A percentile compares a stretch with the other conserved stretches of the same genome.
Evolutionary conservation across 371 early-diverging fungal genomes (phyloP).

Genomic region (Batkoa obscura): DNA sequence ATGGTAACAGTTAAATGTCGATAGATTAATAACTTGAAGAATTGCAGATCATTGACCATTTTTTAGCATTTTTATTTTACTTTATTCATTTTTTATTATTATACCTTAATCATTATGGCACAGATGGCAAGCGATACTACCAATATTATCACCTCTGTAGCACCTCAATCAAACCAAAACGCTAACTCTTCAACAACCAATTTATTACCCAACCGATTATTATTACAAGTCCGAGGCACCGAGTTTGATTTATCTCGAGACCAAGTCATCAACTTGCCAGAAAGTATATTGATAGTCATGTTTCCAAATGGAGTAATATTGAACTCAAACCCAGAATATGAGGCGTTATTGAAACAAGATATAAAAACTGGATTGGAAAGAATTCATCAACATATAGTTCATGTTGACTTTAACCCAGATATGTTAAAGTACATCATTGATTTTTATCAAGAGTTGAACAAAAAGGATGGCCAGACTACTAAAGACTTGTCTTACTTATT

Average conservation of each 20-base stretch:
- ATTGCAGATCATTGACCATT: too few relatives aligned
- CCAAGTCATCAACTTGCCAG: slow-evolving; percentile 46
- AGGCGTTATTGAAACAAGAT: too few relatives aligned
- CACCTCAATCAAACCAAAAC: background rate
- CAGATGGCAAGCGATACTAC: too few relatives aligned
- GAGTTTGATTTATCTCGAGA: slow-evolving; percentile 53
- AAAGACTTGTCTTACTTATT: slow-evolving; percentile 8
- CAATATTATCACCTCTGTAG: background rate
- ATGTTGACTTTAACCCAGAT: slow-evolving; percentile 42
- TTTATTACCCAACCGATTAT: slow-evolving; percentile 29
- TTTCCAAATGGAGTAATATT: slow-evolving; percentile 58
- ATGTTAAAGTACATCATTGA: slow-evolving; percentile 36
- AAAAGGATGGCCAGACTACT: slow-evolving; percentile 11
- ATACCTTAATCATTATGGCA: too few relatives aligned
- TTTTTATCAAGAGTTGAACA: slow-evolving; percentile 24
- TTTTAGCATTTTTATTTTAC: too few relatives aligned
- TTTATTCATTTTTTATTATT: too few relatives aligned
- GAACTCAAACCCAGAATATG: slow-evolving; percentile 15
- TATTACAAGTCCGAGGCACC: slow-evolving; percentile 49
- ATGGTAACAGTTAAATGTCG: too few relatives aligned
- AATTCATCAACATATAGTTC: slow-evolving; percentile 25
- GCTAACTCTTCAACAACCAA: slow-evolving; percentile 2
- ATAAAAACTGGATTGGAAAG: slow-evolving; percentile 13
- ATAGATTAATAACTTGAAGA: too few relatives aligned
- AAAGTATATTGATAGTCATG: slow-evolving; percentile 60